Evolutionary conservation across 2,329 filamentous ascomycete genomes (phyloP).

Genomic region (Calonectria hawksworthii): DNA sequence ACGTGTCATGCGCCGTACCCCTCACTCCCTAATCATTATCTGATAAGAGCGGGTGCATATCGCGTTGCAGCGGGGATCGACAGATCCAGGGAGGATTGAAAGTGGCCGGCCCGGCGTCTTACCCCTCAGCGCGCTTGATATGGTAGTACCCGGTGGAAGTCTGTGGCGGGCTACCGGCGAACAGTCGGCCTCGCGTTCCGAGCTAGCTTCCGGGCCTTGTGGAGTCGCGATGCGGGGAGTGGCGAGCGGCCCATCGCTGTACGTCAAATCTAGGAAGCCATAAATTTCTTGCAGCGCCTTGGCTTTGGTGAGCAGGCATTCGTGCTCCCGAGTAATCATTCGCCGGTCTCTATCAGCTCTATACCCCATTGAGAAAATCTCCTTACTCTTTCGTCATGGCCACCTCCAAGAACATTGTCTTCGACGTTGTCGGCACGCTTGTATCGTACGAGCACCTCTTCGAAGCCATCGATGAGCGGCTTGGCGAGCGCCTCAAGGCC

Average conservation of each 20-base stretch:
- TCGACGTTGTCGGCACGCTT: conserved; percentile 37
- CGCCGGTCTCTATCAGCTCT: not conserved
- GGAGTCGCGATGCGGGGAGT: not conserved
- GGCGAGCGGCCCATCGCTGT: not conserved
- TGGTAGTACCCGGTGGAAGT: not conserved
- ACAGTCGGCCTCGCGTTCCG: not conserved
- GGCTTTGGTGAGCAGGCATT: not conserved
- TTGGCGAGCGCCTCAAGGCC: conserved; percentile 18
- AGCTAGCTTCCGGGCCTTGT: not conserved
- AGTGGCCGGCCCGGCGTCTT: conserved; percentile 17
- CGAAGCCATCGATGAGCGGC: conserved; percentile 21
- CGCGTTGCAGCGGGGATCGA: not conserved
- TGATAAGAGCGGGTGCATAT: conserved; percentile 7
- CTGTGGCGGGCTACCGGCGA: not conserved
- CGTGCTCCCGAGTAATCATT: not conserved
- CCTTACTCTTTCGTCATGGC: not conserved
- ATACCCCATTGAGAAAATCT: not conserved
- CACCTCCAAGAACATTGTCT: conserved; percentile 32
- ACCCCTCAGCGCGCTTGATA: conserved; percentile 11
- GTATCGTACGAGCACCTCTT: conserved; percentile 31
- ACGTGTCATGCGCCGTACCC: not conserved
- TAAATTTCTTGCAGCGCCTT: conserved; percentile 7
- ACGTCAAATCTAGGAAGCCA: not conserved
- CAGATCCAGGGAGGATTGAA: not conserved
- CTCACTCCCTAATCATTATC: conserved; percentile 6